Evolutionary conservation across 179 eudicot species (phyloP).

Genomic region (Carnegiea gigantea): DNA sequence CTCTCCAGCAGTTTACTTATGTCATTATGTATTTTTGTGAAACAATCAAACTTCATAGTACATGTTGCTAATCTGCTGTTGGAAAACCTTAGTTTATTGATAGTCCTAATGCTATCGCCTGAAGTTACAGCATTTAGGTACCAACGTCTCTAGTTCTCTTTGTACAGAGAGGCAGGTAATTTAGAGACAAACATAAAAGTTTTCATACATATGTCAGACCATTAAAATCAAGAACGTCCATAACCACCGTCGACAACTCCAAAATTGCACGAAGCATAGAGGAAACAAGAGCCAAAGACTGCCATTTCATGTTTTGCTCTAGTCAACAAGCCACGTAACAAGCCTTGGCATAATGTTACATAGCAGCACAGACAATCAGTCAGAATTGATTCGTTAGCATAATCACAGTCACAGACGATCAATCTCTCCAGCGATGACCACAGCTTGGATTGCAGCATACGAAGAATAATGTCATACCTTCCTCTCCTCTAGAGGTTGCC

Average conservation of each 20-base stretch:
- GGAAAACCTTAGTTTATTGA: background rate
- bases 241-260: background rate
- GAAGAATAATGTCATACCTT: conserved; percentile 91
- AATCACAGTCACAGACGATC: conserved; percentile 15
- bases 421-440: conserved; percentile 93
- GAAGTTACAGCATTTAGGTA: background rate
- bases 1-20: too few relatives aligned
- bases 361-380: background rate
- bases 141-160: too few relatives aligned
- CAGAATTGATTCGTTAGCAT: conserved; percentile 6
- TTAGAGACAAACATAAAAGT: background rate
- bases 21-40: too few relatives aligned
- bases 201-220: background rate
- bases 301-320: conserved; percentile 3
- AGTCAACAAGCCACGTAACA: background rate
- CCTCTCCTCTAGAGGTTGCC: conserved; percentile 96
- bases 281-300: background rate
- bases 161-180: too few relatives aligned
- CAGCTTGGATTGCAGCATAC: conserved; percentile 97
- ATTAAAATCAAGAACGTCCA: background rate
- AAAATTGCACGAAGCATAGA: background rate
- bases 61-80: background rate
- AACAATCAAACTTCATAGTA: too few relatives aligned
- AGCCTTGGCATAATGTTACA: conserved; percentile 8
- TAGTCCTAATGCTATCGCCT: background rate